Base-by-base conservation (phyloP, 148 eudicot species). In the Chenopodium quinoa region DNA sequence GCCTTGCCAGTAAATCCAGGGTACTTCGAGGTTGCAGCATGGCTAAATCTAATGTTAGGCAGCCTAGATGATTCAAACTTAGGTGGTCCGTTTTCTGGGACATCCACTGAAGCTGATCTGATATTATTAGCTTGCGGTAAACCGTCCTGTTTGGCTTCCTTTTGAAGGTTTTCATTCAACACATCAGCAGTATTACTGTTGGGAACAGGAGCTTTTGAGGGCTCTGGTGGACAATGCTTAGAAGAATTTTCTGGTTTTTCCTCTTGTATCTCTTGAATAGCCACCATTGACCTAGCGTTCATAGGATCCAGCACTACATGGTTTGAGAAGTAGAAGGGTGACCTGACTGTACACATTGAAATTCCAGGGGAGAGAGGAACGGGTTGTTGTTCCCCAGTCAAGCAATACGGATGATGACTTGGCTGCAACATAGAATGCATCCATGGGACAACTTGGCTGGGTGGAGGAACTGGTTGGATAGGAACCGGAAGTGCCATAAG, bases 261-360 rank as follows among this genome's bases (percentile, higher is more conserved):
- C 70, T 77, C 82, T 44, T 75, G 78, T 58, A 79, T 80, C 78
- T 90, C 92, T 73, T 83, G 89, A 80, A 85, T 88, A 66, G 79
- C 82, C 40, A 86, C 88, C 85, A 85, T 80, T 81, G 88, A 75
- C 70, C 83, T 80, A 10, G 75, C 78, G 63, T 77, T 80, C 44
- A 60, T 50, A 47, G 88, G 76, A 70, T 70, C 81, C 25, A 65
- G 81, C 70, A 52, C 76, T 23, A 64, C 31, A 32, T 80, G 83
- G 81, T 84, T 86, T 23, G 83, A 67, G 47, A 83, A 72, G 77
- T 70, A 86, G 56, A 82, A 77, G 12, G 90, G 79, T 29, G 86
- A 56, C 50, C 60, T 77, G 46, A 63, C 23, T 47, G 76, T 11
- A 71, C 76, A 22, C 47, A 56, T 46, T 27, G 80, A 12, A 23